Evolutionary conservation across 164 flowering plant species (phyloP).

Genomic region (Magnolia kwangsiensis): DNA sequence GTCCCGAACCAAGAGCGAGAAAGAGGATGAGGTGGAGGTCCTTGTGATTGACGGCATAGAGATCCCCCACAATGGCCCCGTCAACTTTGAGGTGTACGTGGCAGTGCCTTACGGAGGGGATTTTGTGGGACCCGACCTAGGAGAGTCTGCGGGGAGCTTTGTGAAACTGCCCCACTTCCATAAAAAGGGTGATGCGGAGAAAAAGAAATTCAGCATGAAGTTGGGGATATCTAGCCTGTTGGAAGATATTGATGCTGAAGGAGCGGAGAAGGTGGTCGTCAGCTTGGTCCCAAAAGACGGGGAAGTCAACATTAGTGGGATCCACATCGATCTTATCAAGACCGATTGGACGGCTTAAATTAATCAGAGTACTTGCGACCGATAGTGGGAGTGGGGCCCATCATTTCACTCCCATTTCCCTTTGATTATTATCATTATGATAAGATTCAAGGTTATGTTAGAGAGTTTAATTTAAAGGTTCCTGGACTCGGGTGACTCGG

Average conservation of each 20-base stretch:
- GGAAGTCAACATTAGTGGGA: background rate
- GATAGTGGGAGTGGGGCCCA: too few relatives aligned
- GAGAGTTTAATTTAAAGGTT: too few relatives aligned
- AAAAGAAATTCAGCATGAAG: background rate
- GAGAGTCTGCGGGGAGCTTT: background rate
- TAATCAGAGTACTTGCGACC: too few relatives aligned
- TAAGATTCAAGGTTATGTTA: too few relatives aligned
- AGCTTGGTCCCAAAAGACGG: background rate
- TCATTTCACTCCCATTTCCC: too few relatives aligned
- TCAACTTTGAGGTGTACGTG: background rate
- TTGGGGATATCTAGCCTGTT: background rate
- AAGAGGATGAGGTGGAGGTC: background rate
- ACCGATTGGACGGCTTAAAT: background rate
- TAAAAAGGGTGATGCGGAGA: background rate
- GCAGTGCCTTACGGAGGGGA: background rate
- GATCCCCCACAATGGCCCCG: background rate
- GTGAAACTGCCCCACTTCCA: background rate
- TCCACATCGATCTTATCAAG: background rate
- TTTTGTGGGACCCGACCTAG: background rate
- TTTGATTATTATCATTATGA: too few relatives aligned
- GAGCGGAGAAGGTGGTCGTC: background rate
- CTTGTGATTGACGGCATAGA: background rate
- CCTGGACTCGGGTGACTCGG: too few relatives aligned
- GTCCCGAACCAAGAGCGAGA: slow-evolving; percentile 1
- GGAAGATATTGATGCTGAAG: background rate